phyloP scores from a whole-genome alignment of 1,284 basidiomycete genomes.

The Boletus sp. region DNA sequence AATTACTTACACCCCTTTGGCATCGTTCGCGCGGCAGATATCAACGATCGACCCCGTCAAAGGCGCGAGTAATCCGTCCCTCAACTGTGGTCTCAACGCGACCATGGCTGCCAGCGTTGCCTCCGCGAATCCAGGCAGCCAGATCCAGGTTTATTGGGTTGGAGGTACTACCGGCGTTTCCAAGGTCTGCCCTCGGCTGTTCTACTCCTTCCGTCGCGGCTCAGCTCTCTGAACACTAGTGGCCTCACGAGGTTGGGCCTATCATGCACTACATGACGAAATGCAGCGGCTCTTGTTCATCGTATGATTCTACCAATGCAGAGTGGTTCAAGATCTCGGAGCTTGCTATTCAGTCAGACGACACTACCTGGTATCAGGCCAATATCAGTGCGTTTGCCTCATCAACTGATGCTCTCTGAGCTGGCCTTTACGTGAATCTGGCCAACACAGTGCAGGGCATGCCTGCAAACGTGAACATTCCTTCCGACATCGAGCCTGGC shows the following conservation, averaged over 20 bases:
- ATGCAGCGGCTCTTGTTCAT: slow-evolving; percentile 33
- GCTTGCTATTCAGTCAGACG: slow-evolving; percentile 23
- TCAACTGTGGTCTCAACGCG: slow-evolving; percentile 43
- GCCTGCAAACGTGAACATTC: slow-evolving; percentile 49
- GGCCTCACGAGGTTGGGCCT: slow-evolving; percentile 38
- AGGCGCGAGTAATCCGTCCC: slow-evolving; percentile 35
- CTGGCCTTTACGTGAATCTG: neutral
- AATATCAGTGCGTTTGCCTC: slow-evolving; percentile 34
- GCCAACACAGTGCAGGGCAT: slow-evolving; percentile 31
- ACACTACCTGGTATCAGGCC: slow-evolving; percentile 39
- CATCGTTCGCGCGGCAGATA: slow-evolving; percentile 13
- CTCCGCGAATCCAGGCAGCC: slow-evolving; percentile 39
- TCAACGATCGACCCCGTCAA: slow-evolving; percentile 41
- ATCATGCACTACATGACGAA: slow-evolving; percentile 39
- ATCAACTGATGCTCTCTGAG: neutral
- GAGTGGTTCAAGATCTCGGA: slow-evolving; percentile 42
- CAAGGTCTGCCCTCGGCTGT: slow-evolving; percentile 21
- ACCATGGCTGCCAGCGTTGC: slow-evolving; percentile 36
- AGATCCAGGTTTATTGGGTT: slow-evolving; percentile 33
- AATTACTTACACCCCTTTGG: neutral
- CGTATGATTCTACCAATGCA: slow-evolving; percentile 34
- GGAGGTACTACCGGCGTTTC: slow-evolving; percentile 30
- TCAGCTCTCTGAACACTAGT: slow-evolving; percentile 23
- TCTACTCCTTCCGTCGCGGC: neutral
- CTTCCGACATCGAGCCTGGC: slow-evolving; percentile 51